A percentile compares a stretch with the other conserved stretches of the same genome.
phyloP scores from a whole-genome alignment of 805 yeast genomes.

The Sugiyamaella floridensis region DNA sequence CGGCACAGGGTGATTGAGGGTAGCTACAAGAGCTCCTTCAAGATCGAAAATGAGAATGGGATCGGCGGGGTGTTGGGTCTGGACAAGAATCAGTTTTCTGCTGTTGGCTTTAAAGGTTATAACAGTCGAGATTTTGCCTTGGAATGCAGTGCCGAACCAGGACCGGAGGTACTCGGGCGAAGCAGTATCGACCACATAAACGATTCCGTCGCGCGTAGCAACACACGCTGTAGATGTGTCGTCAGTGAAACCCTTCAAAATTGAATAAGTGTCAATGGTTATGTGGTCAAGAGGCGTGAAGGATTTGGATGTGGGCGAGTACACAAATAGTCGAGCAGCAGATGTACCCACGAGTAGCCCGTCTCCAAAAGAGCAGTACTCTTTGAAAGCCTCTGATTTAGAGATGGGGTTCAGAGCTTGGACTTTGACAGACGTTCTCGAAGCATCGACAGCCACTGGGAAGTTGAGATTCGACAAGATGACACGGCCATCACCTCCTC shows the following conservation, averaged over 20 bases:
- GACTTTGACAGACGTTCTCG: neutral
- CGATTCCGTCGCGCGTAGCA: conserved; percentile 29
- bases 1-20: conserved; percentile 34
- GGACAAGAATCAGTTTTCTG: conserved; percentile 37
- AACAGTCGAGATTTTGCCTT: conserved; percentile 31
- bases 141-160: conserved; percentile 26
- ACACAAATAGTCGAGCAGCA: conserved; percentile 49
- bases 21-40: conserved; percentile 22
- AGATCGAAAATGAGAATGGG: conserved; percentile 42
- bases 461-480: conserved; percentile 46
- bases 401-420: neutral
- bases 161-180: conserved; percentile 1
- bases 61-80: conserved; percentile 62
- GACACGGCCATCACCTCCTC: conserved; percentile 90
- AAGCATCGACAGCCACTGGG: neutral
- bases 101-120: conserved; percentile 12
- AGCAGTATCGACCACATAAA: conserved; percentile 6
- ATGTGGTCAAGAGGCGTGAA: conserved; percentile 4
- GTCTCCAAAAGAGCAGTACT: conserved; percentile 43
- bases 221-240: conserved; percentile 38
- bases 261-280: conserved; percentile 14
- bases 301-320: conserved; percentile 11
- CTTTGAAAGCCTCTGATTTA: conserved; percentile 55
- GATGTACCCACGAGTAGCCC: conserved; percentile 51
- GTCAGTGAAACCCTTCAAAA: conserved; percentile 35